These are phyloP conservation scores for Heteromeles arbutifolia DNA, from an alignment of 306 rosid species.

Conservation along the genomic window DNA sequence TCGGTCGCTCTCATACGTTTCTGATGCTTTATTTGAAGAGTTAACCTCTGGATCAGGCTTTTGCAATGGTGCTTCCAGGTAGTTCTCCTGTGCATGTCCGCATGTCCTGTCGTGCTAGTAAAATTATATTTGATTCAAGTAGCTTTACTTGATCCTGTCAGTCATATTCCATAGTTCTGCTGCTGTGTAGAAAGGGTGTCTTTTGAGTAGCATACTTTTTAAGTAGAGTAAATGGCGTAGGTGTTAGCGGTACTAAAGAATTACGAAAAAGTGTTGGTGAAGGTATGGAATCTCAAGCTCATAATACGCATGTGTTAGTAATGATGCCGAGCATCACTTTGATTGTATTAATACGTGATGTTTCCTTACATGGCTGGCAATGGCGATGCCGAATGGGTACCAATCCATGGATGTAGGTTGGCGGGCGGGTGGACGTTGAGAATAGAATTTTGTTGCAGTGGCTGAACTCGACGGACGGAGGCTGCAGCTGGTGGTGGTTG, in stretches of 20 bases:
- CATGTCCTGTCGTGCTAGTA: not conserved
- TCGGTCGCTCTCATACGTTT: conserved; percentile 67
- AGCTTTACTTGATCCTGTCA: no score
- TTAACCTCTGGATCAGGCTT: conserved; percentile 82
- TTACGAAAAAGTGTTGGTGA: not conserved
- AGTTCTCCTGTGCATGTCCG: conserved; percentile 6
- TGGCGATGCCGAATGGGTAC: no score
- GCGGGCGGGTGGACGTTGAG: no score
- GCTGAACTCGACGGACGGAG: no score
- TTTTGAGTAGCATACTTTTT: not conserved
- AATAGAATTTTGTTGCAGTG: no score
- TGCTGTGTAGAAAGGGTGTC: not conserved
- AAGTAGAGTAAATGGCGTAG: not conserved
- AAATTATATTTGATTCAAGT: not conserved
- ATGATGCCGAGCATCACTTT: not conserved
- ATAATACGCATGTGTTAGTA: not conserved
- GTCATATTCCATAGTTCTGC: no score
- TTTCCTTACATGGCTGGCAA: not conserved
- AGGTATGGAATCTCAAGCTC: not conserved
- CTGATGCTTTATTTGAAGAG: conserved; percentile 80
- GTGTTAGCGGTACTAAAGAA: no score
- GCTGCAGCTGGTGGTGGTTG: no score
- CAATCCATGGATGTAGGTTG: no score
- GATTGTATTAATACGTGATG: not conserved
- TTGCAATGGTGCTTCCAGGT: conserved; percentile 93